Base-by-base conservation (phyloP, 805 yeast species). In the Lipomyces yamanashiensis region DNA sequence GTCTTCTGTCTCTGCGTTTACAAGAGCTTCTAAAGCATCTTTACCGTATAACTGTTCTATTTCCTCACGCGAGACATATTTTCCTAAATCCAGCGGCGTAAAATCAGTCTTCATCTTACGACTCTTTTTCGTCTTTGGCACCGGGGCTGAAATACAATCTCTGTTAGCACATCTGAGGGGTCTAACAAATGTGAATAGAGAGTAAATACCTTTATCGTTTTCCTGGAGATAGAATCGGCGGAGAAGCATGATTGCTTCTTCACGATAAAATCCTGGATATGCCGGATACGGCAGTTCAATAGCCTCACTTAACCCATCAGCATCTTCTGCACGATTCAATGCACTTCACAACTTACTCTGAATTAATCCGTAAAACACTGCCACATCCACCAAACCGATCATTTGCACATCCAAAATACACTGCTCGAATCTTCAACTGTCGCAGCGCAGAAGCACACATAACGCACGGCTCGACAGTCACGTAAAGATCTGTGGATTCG, bases 331-430 rank as follows among this genome's bases (percentile, higher is more conserved):
- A 48, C 17, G 21, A 15, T 12, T 23, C n/a, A 12, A 7, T 3
- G 19, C 28, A 28, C 28, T 28, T 28, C 28, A 15, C 62, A 1
- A 72, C 73, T 7, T 72, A 66, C 62, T 85, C 89, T 2, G 74
- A 71, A 68, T 87, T 83, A 1, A 90, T 81, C 10, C 80, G 76
- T 36, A 91, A 75, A 1, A 93, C 95, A 0, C 96, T 87, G 0
- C 98, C 98, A 74, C 92, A 92, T 0, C 99, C 98, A 0, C 99
- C 99, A 77, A 95, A 95, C 52, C 98, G 77, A 67, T 93, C 98
- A 74, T 95, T 95, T 0, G 91, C 95, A 72, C 97, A 92, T 0
- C 99, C 98, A 72, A 90, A 95, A 52, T 86, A 86, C 1, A 93
- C 97, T 47, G 80, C 79, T 37, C 84, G 76, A 10, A 95, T 85